Percentiles rank a stretch among this genome's conserved stretches.
Evolutionary conservation across 768 basidiomycete species (phyloP).

Genomic region (Exsudoporus frostii): DNA sequence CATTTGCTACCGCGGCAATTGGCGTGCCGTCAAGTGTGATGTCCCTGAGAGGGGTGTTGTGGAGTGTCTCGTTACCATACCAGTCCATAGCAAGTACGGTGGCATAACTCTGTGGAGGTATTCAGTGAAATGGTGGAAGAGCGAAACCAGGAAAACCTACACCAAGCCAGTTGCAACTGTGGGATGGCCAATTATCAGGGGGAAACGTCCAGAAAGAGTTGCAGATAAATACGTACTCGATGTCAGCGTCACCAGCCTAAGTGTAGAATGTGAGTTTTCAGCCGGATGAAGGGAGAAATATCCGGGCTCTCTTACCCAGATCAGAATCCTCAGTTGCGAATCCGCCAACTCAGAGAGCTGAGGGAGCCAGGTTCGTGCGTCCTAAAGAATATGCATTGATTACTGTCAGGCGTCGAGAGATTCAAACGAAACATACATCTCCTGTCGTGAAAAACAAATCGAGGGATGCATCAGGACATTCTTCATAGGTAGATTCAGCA

Average conservation of each 20-base stretch:
- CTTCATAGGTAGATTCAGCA: constrained; percentile 45
- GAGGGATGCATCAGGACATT: constrained; percentile 47
- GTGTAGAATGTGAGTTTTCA: neutral
- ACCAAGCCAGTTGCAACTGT: constrained; percentile 25
- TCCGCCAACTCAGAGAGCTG: constrained; percentile 36
- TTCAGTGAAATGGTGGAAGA: neutral
- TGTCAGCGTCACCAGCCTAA: constrained; percentile 30
- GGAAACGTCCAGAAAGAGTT: neutral
- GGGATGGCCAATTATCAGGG: constrained; percentile 1
- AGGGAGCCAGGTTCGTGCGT: constrained; percentile 37
- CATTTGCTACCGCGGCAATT: constrained; percentile 59
- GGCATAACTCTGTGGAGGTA: constrained; percentile 28
- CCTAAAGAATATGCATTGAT: constrained; percentile 11
- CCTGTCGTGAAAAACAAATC: constrained; percentile 48
- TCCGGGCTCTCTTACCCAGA: constrained; percentile 33
- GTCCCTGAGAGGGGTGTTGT: constrained; percentile 43
- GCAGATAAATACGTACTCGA: constrained; percentile 16
- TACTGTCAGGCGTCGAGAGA: neutral
- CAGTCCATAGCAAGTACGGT: constrained; percentile 44
- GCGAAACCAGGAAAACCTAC: constrained; percentile 28
- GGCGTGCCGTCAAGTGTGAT: constrained; percentile 53
- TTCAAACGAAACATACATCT: constrained; percentile 41
- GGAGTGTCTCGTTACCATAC: constrained; percentile 41
- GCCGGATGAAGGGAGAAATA: neutral
- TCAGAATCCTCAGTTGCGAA: constrained; percentile 36